These are phyloP conservation scores for Climacium dendroides DNA, from an alignment of 225 moss, liverwort and hornwort species.

Conservation along the genomic window DNA sequence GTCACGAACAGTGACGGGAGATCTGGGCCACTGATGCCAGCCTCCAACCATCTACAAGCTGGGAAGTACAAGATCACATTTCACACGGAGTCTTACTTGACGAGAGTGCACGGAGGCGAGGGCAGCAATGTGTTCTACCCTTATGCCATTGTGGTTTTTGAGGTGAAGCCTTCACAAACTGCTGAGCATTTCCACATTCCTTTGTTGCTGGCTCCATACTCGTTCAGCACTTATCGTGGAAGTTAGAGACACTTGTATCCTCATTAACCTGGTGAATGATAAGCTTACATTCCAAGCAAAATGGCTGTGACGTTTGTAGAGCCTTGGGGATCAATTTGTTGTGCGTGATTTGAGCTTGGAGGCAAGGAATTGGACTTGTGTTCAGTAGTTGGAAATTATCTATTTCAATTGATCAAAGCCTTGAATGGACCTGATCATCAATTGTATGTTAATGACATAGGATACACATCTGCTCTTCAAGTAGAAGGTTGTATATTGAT, in stretches of 20 bases:
- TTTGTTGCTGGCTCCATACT: slow-evolving; percentile 71
- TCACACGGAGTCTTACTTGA: slow-evolving; percentile 60
- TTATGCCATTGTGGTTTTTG: slow-evolving; percentile 57
- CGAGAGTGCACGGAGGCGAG: slow-evolving; percentile 30
- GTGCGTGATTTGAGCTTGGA: neutral
- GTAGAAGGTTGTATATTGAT: neutral
- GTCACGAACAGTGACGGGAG: slow-evolving; percentile 79
- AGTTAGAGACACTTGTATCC: slow-evolving; percentile 25
- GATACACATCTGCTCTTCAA: neutral
- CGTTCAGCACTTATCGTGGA: slow-evolving; percentile 88
- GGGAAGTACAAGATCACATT: slow-evolving; percentile 86
- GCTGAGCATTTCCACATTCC: slow-evolving; percentile 95
- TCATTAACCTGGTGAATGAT: neutral
- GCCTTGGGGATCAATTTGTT: neutral
- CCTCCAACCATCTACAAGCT: slow-evolving; percentile 42
- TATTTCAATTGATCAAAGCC: neutral
- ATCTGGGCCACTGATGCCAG: slow-evolving; percentile 64
- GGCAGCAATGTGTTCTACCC: slow-evolving; percentile 59
- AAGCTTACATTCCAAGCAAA: neutral
- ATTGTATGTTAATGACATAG: too few relatives aligned
- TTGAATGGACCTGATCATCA: neutral
- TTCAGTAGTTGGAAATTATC: neutral
- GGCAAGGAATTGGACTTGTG: neutral
- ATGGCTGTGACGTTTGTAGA: neutral
- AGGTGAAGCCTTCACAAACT: slow-evolving; percentile 62